Percentiles rank a stretch among this genome's conserved stretches.
Conservation (phyloP, 208 protist genomes). For the Porcisia hertigi region DNA sequence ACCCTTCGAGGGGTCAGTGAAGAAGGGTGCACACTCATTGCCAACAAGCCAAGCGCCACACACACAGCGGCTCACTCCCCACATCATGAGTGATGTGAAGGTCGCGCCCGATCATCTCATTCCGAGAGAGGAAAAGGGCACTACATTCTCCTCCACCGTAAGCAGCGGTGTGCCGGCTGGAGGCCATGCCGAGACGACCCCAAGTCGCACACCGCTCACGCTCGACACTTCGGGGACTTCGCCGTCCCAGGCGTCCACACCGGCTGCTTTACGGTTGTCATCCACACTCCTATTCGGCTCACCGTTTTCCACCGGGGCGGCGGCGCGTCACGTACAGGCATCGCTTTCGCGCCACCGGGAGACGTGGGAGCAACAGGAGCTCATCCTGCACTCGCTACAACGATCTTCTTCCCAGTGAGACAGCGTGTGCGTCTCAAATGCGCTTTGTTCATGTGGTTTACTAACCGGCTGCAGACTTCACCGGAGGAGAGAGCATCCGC, state of each 20-base stretch:
- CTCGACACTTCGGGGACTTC: neutral
- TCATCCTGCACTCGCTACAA: conserved; percentile 25
- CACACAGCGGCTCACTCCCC: neutral
- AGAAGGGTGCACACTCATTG: neutral
- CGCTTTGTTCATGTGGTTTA: neutral
- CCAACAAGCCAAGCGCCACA: neutral
- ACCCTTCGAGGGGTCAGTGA: neutral
- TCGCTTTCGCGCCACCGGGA: conserved; percentile 28
- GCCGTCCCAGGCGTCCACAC: neutral
- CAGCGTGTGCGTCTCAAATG: neutral
- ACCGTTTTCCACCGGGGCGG: conserved; percentile 16
- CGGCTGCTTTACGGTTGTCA: neutral
- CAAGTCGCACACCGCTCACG: conserved; percentile 8
- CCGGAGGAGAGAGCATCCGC: no score
- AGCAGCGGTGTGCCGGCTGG: neutral
- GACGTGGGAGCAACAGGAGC: conserved; percentile 32
- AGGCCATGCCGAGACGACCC: conserved; percentile 1
- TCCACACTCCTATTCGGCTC: conserved; percentile 9
- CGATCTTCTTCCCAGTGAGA: conserved; percentile 18
- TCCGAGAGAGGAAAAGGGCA: neutral
- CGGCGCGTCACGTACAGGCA: conserved; percentile 25
- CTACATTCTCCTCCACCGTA: neutral
- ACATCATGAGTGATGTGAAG: neutral
- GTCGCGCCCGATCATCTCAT: neutral
- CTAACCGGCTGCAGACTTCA: neutral